These are phyloP conservation scores for Spizellomyces sp. DNA, from an alignment of 192 early-diverging fungal species.

Conservation along the genomic window DNA sequence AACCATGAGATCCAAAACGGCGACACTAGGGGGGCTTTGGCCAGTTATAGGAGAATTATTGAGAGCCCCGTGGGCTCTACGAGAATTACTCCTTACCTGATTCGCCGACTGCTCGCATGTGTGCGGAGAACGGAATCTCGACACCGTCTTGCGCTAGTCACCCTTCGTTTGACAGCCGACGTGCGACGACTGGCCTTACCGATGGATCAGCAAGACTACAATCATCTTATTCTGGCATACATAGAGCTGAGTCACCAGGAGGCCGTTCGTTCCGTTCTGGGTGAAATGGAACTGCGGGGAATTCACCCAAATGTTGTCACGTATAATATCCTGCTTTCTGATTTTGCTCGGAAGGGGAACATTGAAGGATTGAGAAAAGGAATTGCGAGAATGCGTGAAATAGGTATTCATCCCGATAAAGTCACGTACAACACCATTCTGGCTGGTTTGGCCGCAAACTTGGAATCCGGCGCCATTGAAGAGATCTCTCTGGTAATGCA, in stretches of 20 bases:
- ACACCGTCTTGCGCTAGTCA: neutral
- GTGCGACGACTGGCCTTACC: constrained; percentile 1
- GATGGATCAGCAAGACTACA: constrained; percentile 15
- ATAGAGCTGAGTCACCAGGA: neutral
- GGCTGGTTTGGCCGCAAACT: neutral
- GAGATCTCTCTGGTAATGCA: constrained; percentile 6
- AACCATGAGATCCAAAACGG: no score
- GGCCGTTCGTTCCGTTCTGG: neutral
- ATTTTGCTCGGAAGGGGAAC: constrained; percentile 22
- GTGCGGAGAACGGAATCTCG: constrained; percentile 5
- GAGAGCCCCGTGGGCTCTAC: neutral
- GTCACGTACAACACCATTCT: constrained; percentile 28
- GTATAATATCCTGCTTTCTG: constrained; percentile 20
- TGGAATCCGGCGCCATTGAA: neutral
- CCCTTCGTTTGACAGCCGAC: constrained; percentile 6
- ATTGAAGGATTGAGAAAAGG: constrained; percentile 1
- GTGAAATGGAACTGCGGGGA: constrained; percentile 4
- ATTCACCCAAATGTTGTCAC: constrained; percentile 5
- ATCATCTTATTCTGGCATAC: neutral
- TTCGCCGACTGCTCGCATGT: neutral
- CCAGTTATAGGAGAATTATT: neutral
- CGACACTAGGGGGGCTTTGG: no score
- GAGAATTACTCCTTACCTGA: constrained; percentile 3
- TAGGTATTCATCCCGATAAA: constrained; percentile 8
- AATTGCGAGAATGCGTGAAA: constrained; percentile 12